Evolutionary conservation across 176 grass and related monocot species (phyloP), one percentile per base, ranked within the genome.

Genomic region (Microstegium vimineum): DNA sequence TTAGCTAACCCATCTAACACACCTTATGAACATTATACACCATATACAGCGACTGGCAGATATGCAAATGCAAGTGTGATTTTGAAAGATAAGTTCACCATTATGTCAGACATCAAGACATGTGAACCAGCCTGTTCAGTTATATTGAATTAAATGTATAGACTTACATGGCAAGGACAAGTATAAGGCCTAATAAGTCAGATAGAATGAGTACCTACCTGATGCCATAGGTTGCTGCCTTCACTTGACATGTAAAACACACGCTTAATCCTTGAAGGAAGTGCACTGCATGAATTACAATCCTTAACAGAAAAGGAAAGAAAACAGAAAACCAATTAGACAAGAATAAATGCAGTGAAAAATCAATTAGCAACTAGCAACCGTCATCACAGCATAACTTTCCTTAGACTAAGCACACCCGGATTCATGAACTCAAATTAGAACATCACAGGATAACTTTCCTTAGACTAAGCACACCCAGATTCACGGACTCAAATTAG

Each of bases 231-330:
- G 65, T 97, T 92, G 88, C 71, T 81, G 66, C 95, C 95, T 82
- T 97, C 95, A 38, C 95, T 97, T 83, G 95, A 97, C 88, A 97
- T 94, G 88, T 97, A 97, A 85, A 97, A 97, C 1, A 97, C 90
- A 76, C 86, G 92, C 66, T 94, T 97, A 70, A 97, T 97, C 79
- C 84, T 90, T 89, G 95, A 97, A 71, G 92, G 88, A 83, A 97
- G 87, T 79, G 88, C 84, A 61, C 40, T 77, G 78, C 84, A 94
- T 81, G 86, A 94, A 78, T 79, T 82, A 80, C 80, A 89, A 81
- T 94, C 88, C 94, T 97, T 79, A 66, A 32, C 56, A 81, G 63
- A 74, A 81, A 60, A 52, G 10, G 71, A 81, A 84, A 73, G 3
- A 91, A 83, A 17, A 82, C 45, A 68, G 23, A 27, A 71, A 74